Evolutionary conservation across 2,329 filamentous ascomycete species (phyloP).

Genomic region (Westerdykella aurantiaca): DNA sequence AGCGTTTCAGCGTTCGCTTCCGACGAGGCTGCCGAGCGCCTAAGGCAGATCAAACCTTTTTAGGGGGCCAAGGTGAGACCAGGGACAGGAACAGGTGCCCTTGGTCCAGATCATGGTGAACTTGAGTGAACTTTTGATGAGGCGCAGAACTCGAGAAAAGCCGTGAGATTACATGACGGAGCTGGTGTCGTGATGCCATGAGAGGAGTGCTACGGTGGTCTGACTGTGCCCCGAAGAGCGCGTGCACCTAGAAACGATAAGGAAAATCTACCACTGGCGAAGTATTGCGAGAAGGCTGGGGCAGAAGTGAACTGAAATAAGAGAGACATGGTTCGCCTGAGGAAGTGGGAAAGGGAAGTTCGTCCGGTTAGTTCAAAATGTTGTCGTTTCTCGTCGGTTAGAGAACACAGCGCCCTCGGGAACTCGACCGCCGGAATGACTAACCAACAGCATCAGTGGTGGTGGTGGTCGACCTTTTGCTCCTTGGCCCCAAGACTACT

Average conservation of each 20-base stretch:
- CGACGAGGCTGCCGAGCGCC: slow-evolving; percentile 12
- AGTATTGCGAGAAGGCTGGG: too few species aligned
- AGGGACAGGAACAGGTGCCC: not conserved
- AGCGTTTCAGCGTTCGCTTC: slow-evolving; percentile 32
- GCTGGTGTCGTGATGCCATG: not conserved
- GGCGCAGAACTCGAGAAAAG: too few species aligned
- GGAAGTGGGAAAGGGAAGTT: too few species aligned
- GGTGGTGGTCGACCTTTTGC: not conserved
- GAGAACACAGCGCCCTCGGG: not conserved
- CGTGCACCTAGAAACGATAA: too few species aligned
- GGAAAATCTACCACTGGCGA: too few species aligned
- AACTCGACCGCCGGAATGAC: not conserved
- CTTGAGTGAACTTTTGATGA: not conserved
- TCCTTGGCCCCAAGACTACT: not conserved
- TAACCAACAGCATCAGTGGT: not conserved
- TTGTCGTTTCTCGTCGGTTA: not conserved
- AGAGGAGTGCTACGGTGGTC: too few species aligned
- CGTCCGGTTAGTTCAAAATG: not conserved
- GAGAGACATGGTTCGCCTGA: too few species aligned
- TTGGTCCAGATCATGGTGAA: not conserved
- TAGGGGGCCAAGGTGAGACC: slow-evolving; percentile 22
- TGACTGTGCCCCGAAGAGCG: too few species aligned
- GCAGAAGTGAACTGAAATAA: too few species aligned
- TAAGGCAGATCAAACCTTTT: slow-evolving; percentile 21
- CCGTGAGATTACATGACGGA: not conserved